Percentiles rank a stretch among this genome's conserved stretches.
Conservation (phyloP, 108 stramenopile species). For the Schizochytrium sp. region DNA sequence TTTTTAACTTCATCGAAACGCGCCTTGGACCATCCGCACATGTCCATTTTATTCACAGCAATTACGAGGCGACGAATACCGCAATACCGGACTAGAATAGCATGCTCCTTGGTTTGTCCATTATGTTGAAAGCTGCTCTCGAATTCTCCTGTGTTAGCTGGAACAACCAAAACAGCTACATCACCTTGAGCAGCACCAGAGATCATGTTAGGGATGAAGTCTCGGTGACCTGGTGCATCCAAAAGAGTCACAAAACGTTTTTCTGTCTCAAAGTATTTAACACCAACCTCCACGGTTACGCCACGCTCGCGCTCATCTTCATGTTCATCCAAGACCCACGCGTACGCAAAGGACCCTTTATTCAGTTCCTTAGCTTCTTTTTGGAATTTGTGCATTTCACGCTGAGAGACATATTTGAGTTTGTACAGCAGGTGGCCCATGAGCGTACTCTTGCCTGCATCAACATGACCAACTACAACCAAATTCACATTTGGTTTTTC, state of each 20-base stretch:
- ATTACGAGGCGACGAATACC: conserved; percentile 85
- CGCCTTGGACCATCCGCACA: conserved; percentile 73
- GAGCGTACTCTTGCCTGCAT: conserved; percentile 92
- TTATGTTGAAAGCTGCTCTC: conserved; percentile 81
- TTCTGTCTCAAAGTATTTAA: conserved; percentile 63
- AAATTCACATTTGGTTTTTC: conserved; percentile 26
- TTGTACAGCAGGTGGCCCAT: conserved; percentile 85
- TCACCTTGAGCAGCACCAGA: conserved; percentile 78
- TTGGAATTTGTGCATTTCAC: conserved; percentile 78
- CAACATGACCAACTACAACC: conserved; percentile 72
- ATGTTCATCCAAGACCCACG: conserved; percentile 83
- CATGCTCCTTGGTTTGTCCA: conserved; percentile 87
- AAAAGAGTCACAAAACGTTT: conserved; percentile 71
- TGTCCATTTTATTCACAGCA: conserved; percentile 87
- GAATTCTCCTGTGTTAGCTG: conserved; percentile 84
- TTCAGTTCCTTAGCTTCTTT: conserved; percentile 76
- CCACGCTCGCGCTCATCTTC: conserved; percentile 81
- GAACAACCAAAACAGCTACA: conserved; percentile 84
- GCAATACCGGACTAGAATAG: conserved; percentile 80
- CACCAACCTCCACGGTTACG: conserved; percentile 83
- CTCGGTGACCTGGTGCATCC: conserved; percentile 82
- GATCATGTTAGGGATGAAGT: conserved; percentile 84
- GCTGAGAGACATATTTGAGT: conserved; percentile 75
- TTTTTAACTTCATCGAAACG: conserved; percentile 77
- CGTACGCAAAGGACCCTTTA: conserved; percentile 83